These are phyloP conservation scores for Vinca minor DNA, from an alignment of 257 asterid genomes.

Conservation along the genomic window DNA sequence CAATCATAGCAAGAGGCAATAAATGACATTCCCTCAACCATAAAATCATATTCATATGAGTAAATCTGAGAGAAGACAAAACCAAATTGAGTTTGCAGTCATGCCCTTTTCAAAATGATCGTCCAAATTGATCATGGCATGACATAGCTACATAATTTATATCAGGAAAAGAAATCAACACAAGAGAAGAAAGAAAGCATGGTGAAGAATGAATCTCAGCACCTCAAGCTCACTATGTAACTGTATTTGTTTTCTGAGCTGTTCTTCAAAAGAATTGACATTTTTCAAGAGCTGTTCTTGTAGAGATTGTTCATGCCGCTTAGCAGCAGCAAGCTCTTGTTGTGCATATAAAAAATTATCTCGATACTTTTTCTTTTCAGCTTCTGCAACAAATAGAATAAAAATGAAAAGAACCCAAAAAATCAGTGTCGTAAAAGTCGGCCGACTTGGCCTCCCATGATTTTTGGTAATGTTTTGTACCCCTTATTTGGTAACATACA, in stretches of 20 bases:
- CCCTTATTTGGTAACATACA: no score
- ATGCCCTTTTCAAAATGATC: neutral
- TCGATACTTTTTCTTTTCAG: slow-evolving; percentile 64
- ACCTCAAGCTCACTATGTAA: slow-evolving; percentile 85
- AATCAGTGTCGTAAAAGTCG: no score
- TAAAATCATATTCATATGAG: neutral
- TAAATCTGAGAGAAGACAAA: neutral
- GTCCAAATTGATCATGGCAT: neutral
- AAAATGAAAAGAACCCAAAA: no score
- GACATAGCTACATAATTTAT: neutral
- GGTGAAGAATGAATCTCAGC: slow-evolving; percentile 11
- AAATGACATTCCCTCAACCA: neutral
- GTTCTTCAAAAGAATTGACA: slow-evolving; percentile 68
- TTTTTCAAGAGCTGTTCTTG: slow-evolving; percentile 74
- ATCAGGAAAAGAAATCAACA: slow-evolving; percentile 1
- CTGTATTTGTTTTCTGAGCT: slow-evolving; percentile 63
- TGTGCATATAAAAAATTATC: slow-evolving; percentile 58
- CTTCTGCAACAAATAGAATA: slow-evolving; percentile 41
- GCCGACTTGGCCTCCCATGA: no score
- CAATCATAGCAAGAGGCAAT: neutral
- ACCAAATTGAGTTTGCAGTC: neutral
- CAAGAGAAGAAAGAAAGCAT: neutral
- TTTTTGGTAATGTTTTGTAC: no score
- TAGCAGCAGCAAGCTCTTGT: slow-evolving; percentile 97
- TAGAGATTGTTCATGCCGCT: slow-evolving; percentile 63